phyloP scores from a whole-genome alignment of 2,329 filamentous ascomycete genomes.

The Hypoxylon sp. region DNA sequence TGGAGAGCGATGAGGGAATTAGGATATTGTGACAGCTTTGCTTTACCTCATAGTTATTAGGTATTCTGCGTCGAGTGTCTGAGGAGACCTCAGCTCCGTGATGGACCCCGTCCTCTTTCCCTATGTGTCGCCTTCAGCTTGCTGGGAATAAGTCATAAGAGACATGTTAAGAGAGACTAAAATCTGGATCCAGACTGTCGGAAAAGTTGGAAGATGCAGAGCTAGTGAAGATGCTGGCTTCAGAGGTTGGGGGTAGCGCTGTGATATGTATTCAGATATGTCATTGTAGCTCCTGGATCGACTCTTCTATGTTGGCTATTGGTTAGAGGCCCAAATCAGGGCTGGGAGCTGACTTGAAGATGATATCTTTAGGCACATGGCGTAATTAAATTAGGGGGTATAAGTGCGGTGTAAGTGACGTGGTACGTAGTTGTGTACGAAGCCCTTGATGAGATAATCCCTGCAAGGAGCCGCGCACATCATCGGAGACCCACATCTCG shows the following conservation, averaged over 20 bases:
- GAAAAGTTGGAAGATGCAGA: slow-evolving; percentile 25
- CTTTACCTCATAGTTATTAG: slow-evolving; percentile 35
- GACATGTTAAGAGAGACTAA: slow-evolving; percentile 12
- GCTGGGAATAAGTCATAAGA: slow-evolving; percentile 13
- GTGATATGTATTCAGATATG: slow-evolving; percentile 10
- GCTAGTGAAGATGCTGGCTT: slow-evolving; percentile 12
- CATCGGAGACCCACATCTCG: slow-evolving; percentile 43
- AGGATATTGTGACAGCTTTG: not conserved
- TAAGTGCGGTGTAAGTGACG: slow-evolving; percentile 7
- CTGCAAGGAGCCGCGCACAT: slow-evolving; percentile 39
- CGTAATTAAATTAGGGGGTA: slow-evolving; percentile 20
- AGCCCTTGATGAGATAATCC: slow-evolving; percentile 18
- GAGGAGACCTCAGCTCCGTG: slow-evolving; percentile 14
- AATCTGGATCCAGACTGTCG: slow-evolving; percentile 35
- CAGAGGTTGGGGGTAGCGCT: slow-evolving; percentile 11
- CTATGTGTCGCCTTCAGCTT: slow-evolving; percentile 3
- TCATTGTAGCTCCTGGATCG: slow-evolving; percentile 14
- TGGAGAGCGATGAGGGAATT: slow-evolving; percentile 10
- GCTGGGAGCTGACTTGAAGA: slow-evolving; percentile 32
- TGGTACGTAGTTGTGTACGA: slow-evolving; percentile 4
- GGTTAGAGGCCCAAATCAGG: slow-evolving; percentile 13
- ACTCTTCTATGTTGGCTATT: slow-evolving; percentile 21
- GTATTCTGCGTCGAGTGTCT: not conserved
- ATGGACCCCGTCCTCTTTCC: slow-evolving; percentile 14
- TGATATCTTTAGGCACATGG: slow-evolving; percentile 29